Percentiles rank a stretch among this genome's conserved stretches.
Conservation (phyloP, 106 monocot species). For the Acorus gramineus region DNA sequence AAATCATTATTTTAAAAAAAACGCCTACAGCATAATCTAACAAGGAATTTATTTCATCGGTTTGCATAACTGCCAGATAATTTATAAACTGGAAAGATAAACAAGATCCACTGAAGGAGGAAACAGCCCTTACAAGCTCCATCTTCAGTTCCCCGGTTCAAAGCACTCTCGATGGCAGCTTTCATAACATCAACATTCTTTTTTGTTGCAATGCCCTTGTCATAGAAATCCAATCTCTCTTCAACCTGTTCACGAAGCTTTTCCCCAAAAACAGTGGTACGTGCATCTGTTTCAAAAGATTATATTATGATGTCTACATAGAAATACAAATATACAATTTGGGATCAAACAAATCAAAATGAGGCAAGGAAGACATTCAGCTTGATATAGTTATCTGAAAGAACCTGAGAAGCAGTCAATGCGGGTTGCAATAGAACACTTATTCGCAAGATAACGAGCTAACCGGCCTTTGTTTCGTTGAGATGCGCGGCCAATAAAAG, state of each 20-base stretch:
- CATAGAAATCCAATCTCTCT: slow-evolving; percentile 93
- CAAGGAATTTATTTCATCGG: too few species aligned
- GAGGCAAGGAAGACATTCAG: too few species aligned
- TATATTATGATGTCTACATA: background rate
- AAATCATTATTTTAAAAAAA: too few species aligned
- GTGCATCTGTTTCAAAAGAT: slow-evolving; percentile 27
- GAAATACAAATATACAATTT: background rate
- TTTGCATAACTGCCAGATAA: too few species aligned
- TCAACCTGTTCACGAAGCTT: slow-evolving; percentile 92
- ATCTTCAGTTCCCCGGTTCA: slow-evolving; percentile 3
- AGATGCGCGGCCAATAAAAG: slow-evolving; percentile 91
- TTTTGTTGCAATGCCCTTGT: slow-evolving; percentile 88
- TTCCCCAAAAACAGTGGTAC: slow-evolving; percentile 67
- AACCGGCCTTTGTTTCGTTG: slow-evolving; percentile 74
- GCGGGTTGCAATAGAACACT: slow-evolving; percentile 92
- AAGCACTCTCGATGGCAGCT: slow-evolving; percentile 54
- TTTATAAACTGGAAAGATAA: too few species aligned
- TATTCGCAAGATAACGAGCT: slow-evolving; percentile 92
- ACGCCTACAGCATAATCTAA: too few species aligned
- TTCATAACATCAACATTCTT: slow-evolving; percentile 99
- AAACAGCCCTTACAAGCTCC: slow-evolving; percentile 21
- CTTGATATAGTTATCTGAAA: too few species aligned
- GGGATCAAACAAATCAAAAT: too few species aligned
- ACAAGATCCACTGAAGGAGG: background rate
- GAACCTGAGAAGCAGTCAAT: slow-evolving; percentile 87